A percentile compares a stretch with the other conserved stretches of the same genome.
Evolutionary conservation across 164 flowering plant genomes (phyloP).

Genomic region (Kalanchoe fedtschenkoi): DNA sequence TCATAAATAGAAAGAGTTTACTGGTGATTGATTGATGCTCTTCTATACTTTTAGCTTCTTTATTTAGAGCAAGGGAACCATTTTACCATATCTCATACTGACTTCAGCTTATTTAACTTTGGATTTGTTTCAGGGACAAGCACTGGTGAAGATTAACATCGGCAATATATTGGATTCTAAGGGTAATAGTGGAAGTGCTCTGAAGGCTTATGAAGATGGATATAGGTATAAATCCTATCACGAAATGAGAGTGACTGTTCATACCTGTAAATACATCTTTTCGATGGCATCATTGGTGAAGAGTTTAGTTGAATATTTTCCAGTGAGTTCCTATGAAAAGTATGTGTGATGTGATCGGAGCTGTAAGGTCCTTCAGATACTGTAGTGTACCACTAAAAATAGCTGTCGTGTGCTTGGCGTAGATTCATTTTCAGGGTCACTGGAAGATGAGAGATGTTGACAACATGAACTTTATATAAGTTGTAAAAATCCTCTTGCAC

Average conservation of each 20-base stretch:
- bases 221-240: slow-evolving; percentile 38
- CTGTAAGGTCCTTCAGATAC: background rate
- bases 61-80: background rate
- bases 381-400: background rate
- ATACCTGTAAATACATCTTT: background rate
- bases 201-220: slow-evolving; percentile 73
- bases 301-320: background rate
- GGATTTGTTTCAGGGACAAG: slow-evolving; percentile 63
- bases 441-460: background rate
- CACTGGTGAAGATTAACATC: slow-evolving; percentile 65
- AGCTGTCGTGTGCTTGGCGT: background rate
- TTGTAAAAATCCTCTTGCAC: background rate
- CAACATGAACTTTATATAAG: background rate
- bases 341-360: background rate
- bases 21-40: background rate
- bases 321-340: background rate
- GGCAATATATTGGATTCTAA: slow-evolving; percentile 67
- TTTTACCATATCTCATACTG: background rate
- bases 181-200: slow-evolving; percentile 67
- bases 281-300: background rate
- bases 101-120: background rate
- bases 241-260: background rate
- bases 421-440: background rate
- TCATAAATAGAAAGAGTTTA: background rate
- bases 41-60: background rate